Evolutionary conservation across 306 rosid genomes (phyloP), one percentile per base, ranked within the genome.

Genomic region (Citrullus amarus): DNA sequence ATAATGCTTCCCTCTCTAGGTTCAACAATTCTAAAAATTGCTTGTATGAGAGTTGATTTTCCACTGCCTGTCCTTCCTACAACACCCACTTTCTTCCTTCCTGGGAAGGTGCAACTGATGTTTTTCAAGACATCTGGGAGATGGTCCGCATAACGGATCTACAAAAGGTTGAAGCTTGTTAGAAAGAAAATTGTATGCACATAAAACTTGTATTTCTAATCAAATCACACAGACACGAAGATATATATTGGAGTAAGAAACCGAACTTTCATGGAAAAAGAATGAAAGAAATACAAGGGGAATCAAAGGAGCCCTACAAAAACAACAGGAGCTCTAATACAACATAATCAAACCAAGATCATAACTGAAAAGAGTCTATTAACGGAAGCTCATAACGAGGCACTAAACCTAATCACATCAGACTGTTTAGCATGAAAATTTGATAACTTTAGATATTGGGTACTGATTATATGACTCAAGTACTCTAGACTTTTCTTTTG

Each of bases 1-100:
- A 89, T 44, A 20, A 94, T 90, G 89, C 88, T 89, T 84, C 98
- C 98, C 54, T 89, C 97, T 79, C 86, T 86, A 20, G 97, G 97
- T 77, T 94, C 98, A 79, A 94, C 96, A 41, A 92, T 63, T 85
- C 97, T 88, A 84, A 94, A 94, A 82, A 94, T 82, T 18, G 97
- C 98, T 12, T 94, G 98, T 63, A 95, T 95, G 60, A 95, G 95
- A 18, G 98, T 95, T 68, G 98, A 92, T 85, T 95, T 95, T 71
- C 98, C 98, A 63, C 98, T 95, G 8, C 98, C 98, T 0, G 98
- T 95, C 15, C 98, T 90, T 84, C 98, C 98, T 8, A 94, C 98
- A 9, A 94, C 97, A 13, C 98, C 98, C 8, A 92, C 84, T 82
- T 95, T 92, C 84, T 85, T 92, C 83, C 87, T 82, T 81, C 97